Conservation (phyloP, 2,329 filamentous ascomycete species). For the Sporothrix luriei region DNA sequence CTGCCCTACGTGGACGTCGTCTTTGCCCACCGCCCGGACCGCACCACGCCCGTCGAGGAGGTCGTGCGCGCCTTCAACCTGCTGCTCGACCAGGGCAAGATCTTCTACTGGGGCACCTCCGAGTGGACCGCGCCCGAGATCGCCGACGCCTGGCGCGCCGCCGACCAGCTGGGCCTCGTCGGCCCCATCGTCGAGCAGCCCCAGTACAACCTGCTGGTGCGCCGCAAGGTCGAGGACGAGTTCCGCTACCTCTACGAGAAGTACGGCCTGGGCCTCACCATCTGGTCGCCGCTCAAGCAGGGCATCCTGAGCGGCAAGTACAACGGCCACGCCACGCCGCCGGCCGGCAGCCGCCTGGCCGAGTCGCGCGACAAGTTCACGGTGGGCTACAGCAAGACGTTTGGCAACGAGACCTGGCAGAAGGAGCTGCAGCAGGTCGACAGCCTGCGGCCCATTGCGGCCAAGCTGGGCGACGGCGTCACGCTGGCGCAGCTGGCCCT, state of each 20-base stretch:
- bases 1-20: constrained; percentile 68
- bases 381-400: constrained; percentile 46
- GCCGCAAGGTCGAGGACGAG: constrained; percentile 62
- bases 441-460: constrained; percentile 50
- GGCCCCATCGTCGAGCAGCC: constrained; percentile 69
- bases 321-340: constrained; percentile 50
- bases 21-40: constrained; percentile 70
- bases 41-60: constrained; percentile 70
- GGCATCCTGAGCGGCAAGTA: constrained; percentile 66
- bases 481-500: constrained; percentile 55
- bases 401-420: constrained; percentile 55
- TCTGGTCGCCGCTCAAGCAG: constrained; percentile 58
- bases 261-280: constrained; percentile 58
- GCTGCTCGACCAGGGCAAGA: constrained; percentile 67
- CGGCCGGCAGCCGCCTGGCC: constrained; percentile 58
- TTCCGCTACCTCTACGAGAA: constrained; percentile 60
- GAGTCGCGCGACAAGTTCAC: constrained; percentile 60
- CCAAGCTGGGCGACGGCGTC: constrained; percentile 59
- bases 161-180: constrained; percentile 62
- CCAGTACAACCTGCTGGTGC: constrained; percentile 65
- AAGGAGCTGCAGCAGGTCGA: constrained; percentile 27
- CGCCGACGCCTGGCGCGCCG: constrained; percentile 61
- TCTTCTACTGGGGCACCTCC: constrained; percentile 72
- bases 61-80: constrained; percentile 71
- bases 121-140: constrained; percentile 73